Evolutionary conservation across 2,329 filamentous ascomycete genomes (phyloP), one percentile per base, ranked within the genome.

Genomic region (Aspergillus japonicus): DNA sequence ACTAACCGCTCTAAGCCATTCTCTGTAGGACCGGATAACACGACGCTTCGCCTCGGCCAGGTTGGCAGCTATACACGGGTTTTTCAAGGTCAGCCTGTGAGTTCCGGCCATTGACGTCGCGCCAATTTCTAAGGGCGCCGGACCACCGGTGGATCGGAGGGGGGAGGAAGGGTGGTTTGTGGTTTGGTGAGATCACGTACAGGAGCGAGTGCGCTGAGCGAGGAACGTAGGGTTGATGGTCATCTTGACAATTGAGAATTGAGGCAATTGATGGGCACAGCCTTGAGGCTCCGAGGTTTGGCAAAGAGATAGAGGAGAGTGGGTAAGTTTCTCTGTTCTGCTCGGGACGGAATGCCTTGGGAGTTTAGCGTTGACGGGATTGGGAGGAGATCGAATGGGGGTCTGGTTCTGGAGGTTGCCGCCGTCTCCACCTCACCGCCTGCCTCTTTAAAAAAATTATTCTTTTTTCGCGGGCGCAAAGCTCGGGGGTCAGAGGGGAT

Each of bases 1-100:
- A 88, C 93, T 75, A 89, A 99, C 95, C 79, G 92, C 89, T 83
- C 95, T 89, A 71, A 98, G 86, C 95, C 95, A 99, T 83, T 94
- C 89, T 77, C 95, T 86, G 83, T 99, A 99, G 70, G 91, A 89
- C 75, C 87, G 87, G 70, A 97, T 80, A 66, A 97, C 95, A 83
- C 94, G 87, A 76, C 83, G 84, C 80, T 90, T 91, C 71, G 94
- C 94, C 83, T 98, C 92, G 70, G 80, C 75, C 92, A 91, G 96
- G 83, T 89, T 96, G 81, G 86, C 82, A 76, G 94, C 94, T 97
- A 76, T 73, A 66, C 59, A 47, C 47, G 35, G 52, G 62, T 57
- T 19, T 61, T 16, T 47, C 58, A 57, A 60, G 61, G 65, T 76
- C 66, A 72, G 69, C 66, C 65, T 33, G 31, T 39, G 39, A 39